phyloP scores from a whole-genome alignment of 2,329 filamentous ascomycete genomes.

The Aspergillus intermedius region DNA sequence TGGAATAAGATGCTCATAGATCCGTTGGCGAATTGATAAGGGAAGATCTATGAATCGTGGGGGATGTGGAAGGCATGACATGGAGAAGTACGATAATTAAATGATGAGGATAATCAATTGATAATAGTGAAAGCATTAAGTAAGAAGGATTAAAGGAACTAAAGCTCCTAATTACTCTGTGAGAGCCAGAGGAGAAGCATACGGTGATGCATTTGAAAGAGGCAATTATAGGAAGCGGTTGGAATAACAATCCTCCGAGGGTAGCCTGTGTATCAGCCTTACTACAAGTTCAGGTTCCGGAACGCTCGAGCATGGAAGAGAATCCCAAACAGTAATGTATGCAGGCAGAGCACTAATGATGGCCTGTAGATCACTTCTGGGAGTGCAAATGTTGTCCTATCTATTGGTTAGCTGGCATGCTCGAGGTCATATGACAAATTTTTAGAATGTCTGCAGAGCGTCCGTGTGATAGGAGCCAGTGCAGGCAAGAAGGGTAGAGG shows the following conservation, averaged over 20 bases:
- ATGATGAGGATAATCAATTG: background rate
- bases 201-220: background rate
- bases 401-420: no score
- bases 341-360: no score
- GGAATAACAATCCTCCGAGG: background rate
- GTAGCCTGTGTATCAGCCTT: no score
- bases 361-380: no score
- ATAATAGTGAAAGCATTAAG: background rate
- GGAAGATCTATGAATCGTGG: background rate
- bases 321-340: no score
- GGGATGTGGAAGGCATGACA: background rate
- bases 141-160: background rate
- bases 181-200: background rate
- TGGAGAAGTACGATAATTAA: constrained; percentile 1
- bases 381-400: no score
- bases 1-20: background rate
- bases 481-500: no score
- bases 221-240: background rate
- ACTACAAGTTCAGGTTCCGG: no score
- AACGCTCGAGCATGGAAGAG: no score
- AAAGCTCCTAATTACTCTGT: background rate
- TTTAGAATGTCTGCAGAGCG: no score
- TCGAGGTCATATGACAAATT: no score
- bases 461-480: no score
- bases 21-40: background rate